Percentiles rank a stretch among this genome's conserved stretches.
Evolutionary conservation across 2,329 filamentous ascomycete genomes (phyloP).

Genomic region (Fusarium clavum): DNA sequence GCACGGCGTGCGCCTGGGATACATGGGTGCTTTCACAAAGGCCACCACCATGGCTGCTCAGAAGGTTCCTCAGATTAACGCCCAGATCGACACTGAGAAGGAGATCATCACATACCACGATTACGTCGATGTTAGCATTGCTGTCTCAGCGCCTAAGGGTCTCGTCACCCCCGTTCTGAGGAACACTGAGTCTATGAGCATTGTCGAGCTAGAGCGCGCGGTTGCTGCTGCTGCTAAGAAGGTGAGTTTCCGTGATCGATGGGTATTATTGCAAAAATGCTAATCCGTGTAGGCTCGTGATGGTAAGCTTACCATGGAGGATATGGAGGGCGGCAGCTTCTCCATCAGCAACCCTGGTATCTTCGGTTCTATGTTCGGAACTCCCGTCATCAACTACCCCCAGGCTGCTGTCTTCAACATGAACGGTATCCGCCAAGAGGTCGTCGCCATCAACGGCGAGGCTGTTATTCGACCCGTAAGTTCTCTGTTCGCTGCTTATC

Average conservation of each 20-base stretch:
- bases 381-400: constrained; percentile 81
- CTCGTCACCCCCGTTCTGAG: constrained; percentile 82
- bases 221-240: constrained; percentile 72
- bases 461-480: constrained; percentile 52
- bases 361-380: constrained; percentile 66
- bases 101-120: constrained; percentile 69
- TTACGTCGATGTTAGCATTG: constrained; percentile 79
- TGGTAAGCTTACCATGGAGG: constrained; percentile 80
- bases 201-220: constrained; percentile 60
- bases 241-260: constrained; percentile 59
- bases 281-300: constrained; percentile 65
- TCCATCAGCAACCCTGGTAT: constrained; percentile 85
- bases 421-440: constrained; percentile 66
- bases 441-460: constrained; percentile 68
- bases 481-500: constrained; percentile 11
- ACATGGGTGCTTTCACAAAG: constrained; percentile 83
- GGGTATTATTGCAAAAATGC: background rate
- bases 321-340: constrained; percentile 81
- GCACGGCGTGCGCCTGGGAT: constrained; percentile 63
- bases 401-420: constrained; percentile 73
- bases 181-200: constrained; percentile 65
- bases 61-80: constrained; percentile 78
- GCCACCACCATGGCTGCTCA: constrained; percentile 73
- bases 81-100: constrained; percentile 66
- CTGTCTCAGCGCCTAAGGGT: constrained; percentile 76